A percentile compares a stretch with the other conserved stretches of the same genome.
phyloP scores from a whole-genome alignment of 73 alveolate genomes.

The Tetrahymena elliotti region DNA sequence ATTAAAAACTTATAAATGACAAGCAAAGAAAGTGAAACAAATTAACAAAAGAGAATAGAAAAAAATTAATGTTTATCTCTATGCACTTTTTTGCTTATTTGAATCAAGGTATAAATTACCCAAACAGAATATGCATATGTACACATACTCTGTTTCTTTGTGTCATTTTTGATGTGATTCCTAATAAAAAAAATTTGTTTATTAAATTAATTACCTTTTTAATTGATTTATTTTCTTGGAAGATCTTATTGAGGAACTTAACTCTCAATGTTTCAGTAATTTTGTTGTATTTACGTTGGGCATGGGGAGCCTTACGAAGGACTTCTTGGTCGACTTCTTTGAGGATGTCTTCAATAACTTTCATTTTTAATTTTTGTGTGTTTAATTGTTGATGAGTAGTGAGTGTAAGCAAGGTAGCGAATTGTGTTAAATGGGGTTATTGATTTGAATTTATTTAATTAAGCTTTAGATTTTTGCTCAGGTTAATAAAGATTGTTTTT shows the following conservation, averaged over 20 bases:
- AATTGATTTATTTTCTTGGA: background rate
- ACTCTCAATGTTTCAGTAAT: background rate
- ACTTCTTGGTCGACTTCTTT: background rate
- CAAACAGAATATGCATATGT: too few relatives aligned
- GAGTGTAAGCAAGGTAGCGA: background rate
- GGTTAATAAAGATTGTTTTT: background rate
- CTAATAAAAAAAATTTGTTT: background rate
- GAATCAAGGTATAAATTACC: too few relatives aligned
- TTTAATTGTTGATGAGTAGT: background rate
- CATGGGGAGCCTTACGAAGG: conserved; percentile 2
- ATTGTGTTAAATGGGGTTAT: background rate
- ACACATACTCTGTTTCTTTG: too few relatives aligned
- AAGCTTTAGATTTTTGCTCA: background rate
- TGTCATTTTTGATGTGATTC: background rate
- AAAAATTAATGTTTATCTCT: background rate
- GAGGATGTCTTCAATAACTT: background rate
- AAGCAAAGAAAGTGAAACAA: background rate
- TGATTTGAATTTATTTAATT: background rate
- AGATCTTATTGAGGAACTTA: background rate
- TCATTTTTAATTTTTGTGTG: background rate
- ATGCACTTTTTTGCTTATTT: background rate
- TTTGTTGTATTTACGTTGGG: background rate
- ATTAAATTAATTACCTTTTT: background rate
- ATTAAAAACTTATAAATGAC: background rate
- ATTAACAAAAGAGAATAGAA: background rate